Evolutionary conservation across 495 filamentous ascomycete genomes (phyloP).

Genomic region (Penicillium macrosclerotiorum): DNA sequence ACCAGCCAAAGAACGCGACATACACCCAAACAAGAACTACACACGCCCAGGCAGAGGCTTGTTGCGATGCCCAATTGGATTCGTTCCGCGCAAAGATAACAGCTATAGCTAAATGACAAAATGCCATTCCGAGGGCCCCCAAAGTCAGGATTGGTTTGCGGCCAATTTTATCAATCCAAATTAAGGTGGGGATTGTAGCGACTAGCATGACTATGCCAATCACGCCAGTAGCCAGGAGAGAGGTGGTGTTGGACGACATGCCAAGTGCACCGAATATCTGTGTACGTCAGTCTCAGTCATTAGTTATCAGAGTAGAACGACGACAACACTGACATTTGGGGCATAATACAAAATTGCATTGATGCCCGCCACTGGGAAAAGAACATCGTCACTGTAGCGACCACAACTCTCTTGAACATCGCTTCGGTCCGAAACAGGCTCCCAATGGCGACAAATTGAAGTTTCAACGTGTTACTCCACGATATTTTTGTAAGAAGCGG

Average conservation of each 20-base stretch:
- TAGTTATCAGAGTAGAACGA: background rate
- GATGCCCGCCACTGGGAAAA: too few species aligned
- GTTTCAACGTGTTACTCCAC: background rate
- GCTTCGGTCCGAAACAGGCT: background rate
- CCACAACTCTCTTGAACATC: background rate
- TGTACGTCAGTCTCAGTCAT: too few species aligned
- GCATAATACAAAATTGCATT: slow-evolving; percentile 56
- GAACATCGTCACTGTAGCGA: background rate
- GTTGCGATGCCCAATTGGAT: too few species aligned
- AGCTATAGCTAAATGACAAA: too few species aligned
- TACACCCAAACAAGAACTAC: too few species aligned
- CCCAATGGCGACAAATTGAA: background rate
- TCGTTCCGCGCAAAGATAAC: too few species aligned
- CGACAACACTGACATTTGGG: background rate
- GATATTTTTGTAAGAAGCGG: too few species aligned
- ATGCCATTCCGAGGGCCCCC: slow-evolving; percentile 65
- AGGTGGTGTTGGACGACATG: slow-evolving; percentile 48
- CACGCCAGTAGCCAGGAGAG: slow-evolving; percentile 58
- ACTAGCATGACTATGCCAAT: slow-evolving; percentile 66
- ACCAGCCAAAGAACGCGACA: too few species aligned
- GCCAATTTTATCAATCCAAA: slow-evolving; percentile 64
- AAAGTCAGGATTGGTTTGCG: slow-evolving; percentile 61
- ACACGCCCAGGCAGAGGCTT: too few species aligned
- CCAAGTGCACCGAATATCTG: slow-evolving; percentile 54
- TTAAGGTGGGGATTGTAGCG: slow-evolving; percentile 56